phyloP scores from a whole-genome alignment of 306 rosid genomes.

The Pyrus communis region DNA sequence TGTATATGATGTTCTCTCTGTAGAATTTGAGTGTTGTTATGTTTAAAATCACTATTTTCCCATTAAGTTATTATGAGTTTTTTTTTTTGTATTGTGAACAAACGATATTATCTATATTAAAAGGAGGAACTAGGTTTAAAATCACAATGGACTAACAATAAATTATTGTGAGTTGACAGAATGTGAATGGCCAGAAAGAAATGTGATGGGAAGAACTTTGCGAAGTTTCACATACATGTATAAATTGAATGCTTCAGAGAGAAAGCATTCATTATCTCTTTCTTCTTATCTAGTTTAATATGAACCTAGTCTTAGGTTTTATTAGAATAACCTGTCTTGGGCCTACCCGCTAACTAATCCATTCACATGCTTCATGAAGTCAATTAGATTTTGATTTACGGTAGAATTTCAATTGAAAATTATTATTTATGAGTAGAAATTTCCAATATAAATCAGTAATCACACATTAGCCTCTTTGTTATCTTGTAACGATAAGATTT shows the following conservation, averaged over 20 bases:
- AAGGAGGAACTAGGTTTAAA: fast-evolving
- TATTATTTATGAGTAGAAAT: not conserved
- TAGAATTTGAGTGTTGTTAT: not conserved
- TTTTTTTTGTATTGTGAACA: no score
- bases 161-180: not conserved
- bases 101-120: no score
- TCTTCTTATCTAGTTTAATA: not conserved
- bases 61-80: not conserved
- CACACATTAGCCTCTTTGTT: conserved; percentile 1
- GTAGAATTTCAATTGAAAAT: not conserved
- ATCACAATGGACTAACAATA: no score
- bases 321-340: not conserved
- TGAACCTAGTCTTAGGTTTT: not conserved
- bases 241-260: no score
- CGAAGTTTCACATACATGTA: not conserved
- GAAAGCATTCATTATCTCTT: not conserved
- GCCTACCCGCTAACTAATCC: conserved; percentile 11
- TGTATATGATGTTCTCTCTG: not conserved
- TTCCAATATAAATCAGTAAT: conserved; percentile 10
- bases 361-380: conserved; percentile 8
- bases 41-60: not conserved
- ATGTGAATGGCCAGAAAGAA: not conserved
- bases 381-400: conserved; percentile 5
- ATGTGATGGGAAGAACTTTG: not conserved
- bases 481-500: conserved; percentile 45